A percentile compares a stretch with the other conserved stretches of the same genome.
phyloP scores from a whole-genome alignment of 2,329 filamentous ascomycete species.

The Aureobasidium uvarum region DNA sequence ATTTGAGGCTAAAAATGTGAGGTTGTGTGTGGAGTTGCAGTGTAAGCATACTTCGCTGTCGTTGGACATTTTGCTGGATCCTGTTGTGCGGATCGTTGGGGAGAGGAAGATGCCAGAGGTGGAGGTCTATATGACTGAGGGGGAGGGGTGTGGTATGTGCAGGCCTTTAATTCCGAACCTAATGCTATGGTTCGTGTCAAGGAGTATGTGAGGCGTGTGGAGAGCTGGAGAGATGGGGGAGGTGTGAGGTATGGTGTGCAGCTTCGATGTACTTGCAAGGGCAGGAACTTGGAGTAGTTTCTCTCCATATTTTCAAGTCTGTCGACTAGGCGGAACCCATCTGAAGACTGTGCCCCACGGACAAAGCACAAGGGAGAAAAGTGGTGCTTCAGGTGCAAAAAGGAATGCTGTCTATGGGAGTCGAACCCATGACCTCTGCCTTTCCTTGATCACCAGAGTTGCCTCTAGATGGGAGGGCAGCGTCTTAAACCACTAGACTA shows the following conservation, averaged over 20 bases:
- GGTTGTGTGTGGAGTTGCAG: no score
- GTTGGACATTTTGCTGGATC: not conserved
- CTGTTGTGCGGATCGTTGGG: not conserved
- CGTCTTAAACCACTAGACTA: constrained; percentile 27
- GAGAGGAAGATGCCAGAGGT: not conserved
- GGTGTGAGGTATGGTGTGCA: not conserved
- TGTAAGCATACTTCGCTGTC: not conserved
- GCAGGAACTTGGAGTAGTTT: not conserved
- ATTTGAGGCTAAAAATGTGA: no score
- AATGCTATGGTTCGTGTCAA: not conserved
- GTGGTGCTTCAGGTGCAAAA: no score
- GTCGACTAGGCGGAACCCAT: not conserved
- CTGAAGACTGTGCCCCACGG: not conserved
- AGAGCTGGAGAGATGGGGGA: not conserved
- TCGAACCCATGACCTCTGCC: constrained; percentile 22
- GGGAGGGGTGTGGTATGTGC: not conserved
- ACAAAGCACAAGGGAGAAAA: no score
- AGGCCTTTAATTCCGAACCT: not conserved
- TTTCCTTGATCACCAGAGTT: constrained; percentile 2
- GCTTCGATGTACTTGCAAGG: not conserved
- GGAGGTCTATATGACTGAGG: not conserved
- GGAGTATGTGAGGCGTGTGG: not conserved
- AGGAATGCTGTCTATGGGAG: not conserved
- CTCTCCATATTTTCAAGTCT: not conserved
- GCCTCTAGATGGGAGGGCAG: constrained; percentile 5